Base-by-base conservation (phyloP, 1,139 yeast species). In the Magnusiomyces suaveolens region DNA sequence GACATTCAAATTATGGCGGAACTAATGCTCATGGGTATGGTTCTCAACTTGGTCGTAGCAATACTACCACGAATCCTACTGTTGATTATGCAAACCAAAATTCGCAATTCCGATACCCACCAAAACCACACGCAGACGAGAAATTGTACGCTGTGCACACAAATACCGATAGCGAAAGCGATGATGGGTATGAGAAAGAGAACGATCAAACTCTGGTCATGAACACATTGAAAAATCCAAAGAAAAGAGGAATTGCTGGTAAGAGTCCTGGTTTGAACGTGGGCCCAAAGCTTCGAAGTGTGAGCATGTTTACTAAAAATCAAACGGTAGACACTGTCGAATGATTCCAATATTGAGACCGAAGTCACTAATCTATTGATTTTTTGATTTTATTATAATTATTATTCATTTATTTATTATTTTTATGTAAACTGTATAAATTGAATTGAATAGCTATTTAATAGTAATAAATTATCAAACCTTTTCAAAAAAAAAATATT, bases 171-270 rank as follows among this genome's bases (percentile, higher is more conserved):
- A 46, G 48, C 21, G 48, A 46, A 16, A 46, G 48, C 23, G 48
- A 46, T 29, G 48, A 46, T 26, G 48, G 48, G 16, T 41, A 41
- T 21, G 51, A 38, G 10, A 48, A 48, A 23, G 51, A 48, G n/a
- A 48, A 48, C 32, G 43, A 24, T 14, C 29, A 36, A 16, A 36
- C 4, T n/a, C 18, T 36, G 41, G 41, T 18, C 4, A 10, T 36
- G 16, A n/a, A 36, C 18, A 6, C 41, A 3, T n/a, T 36, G 3
- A 10, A 36, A 16, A 16, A 10, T 36, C 16, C 41, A n/a, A 36
- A 36, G 18, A 36, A 36, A 36, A 10, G 41, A n/a, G 18, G 16
- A 14, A 10, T 18, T 10, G 16, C 8, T 10, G 41, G 18, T 3
- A 36, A 3, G 18, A 36, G 4, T 18, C 8, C 3, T 10, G 18